A percentile compares a stretch with the other conserved stretches of the same genome.
Conservation (phyloP, 208 protist species). For the Trichomonas tenax region DNA sequence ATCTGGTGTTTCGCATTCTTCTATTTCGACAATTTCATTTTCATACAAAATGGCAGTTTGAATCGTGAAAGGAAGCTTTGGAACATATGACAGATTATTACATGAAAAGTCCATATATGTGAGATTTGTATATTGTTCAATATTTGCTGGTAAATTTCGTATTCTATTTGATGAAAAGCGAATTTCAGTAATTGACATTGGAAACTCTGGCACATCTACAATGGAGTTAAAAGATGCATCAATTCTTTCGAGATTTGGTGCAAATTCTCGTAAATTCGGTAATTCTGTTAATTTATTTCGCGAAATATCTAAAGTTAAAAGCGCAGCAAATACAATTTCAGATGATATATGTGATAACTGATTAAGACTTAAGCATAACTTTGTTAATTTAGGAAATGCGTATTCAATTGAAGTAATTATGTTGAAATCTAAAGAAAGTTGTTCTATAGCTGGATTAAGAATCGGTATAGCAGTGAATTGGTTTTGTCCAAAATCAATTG, state of each 20-base stretch:
- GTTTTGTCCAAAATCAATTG: background rate
- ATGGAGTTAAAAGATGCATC: background rate
- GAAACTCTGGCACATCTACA: background rate
- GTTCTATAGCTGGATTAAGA: background rate
- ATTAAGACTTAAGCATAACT: background rate
- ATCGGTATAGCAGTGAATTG: background rate
- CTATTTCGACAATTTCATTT: background rate
- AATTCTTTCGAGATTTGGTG: background rate
- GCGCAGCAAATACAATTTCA: background rate
- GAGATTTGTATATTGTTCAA: background rate
- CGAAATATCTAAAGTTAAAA: background rate
- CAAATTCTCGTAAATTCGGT: background rate
- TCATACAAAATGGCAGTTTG: background rate
- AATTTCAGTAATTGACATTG: background rate
- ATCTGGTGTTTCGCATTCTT: background rate
- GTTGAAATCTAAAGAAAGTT: background rate
- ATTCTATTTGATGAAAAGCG: background rate
- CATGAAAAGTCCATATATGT: background rate
- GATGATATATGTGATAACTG: background rate
- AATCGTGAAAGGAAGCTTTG: background rate
- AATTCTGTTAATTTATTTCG: background rate
- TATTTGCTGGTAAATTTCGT: background rate
- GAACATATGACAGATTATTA: background rate
- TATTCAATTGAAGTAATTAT: background rate
- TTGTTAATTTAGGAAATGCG: background rate